Base-by-base conservation (phyloP, 1,284 basidiomycete species). In the Moniliella sp. region DNA sequence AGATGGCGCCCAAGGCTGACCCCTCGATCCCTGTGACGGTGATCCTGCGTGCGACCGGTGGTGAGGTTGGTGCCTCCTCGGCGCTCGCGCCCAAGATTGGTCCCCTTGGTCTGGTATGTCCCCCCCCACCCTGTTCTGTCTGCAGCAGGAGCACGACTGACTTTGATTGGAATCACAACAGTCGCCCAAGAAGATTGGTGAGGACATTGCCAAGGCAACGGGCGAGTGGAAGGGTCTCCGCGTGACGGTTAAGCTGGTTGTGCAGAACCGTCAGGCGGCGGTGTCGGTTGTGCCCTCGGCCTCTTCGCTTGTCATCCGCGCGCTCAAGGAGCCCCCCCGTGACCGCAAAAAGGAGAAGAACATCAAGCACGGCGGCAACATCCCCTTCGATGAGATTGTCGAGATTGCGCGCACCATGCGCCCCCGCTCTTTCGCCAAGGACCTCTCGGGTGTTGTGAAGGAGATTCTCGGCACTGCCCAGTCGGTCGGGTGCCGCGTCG, bases 271-370 rank as follows among this genome's bases (percentile, higher is more conserved):
- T 69, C 88, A 97, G 75, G 88, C 88, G 36, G 69, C 77, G 52
- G 86, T 94, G 61, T 73, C 84, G 42, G 84, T 97, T 56, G 91
- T 97, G 37, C 91, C 88, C 54, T 86, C 86, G 34, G 88, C 91
- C 36, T 91, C 82, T 31, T 88, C 88, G 37, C 76, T 97, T 34
- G 84, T 97, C 66, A 94, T 97, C 71, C 77, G 76, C 62, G 88
- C 88, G 45, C 78, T 97, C 64, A 97, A 97, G 52, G 86, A 97
- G 71, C 86, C 88, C 48, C 83, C 83, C 56, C 83, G 88, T 63
- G 88, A 97, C 70, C 77, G 91, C 57, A 97, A 97, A 69, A 97
- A 97, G 75, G 84, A 93, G 73, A 97, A 97, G 73, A 94, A 94
- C 73, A 88, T 94, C 69, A 84, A 84, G 66, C 91, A 97, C 73